Evolutionary conservation across 2,329 filamentous ascomycete species (phyloP).

Genomic region (Cladosporium sp.): DNA sequence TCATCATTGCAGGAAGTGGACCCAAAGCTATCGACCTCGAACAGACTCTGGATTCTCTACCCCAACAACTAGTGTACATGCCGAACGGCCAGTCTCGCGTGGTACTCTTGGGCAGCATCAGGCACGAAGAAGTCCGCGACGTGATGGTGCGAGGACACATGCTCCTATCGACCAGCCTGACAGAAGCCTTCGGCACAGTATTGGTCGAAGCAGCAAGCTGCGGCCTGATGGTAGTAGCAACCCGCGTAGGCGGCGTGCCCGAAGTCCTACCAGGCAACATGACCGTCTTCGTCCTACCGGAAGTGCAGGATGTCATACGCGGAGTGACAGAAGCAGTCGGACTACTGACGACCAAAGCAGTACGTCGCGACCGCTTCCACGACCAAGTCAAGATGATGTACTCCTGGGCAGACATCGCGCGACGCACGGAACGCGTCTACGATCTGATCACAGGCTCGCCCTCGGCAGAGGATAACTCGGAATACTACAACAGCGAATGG

Average conservation of each 20-base stretch:
- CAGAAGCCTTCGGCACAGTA: slow-evolving; percentile 95
- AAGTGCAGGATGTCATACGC: slow-evolving; percentile 88
- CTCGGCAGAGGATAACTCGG: slow-evolving; percentile 58
- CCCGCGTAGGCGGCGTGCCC: slow-evolving; percentile 91
- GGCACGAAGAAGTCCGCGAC: slow-evolving; percentile 93
- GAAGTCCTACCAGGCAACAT: slow-evolving; percentile 94
- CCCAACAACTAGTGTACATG: slow-evolving; percentile 35
- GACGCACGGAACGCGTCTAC: slow-evolving; percentile 91
- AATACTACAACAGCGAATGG: slow-evolving; percentile 75
- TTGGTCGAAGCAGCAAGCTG: slow-evolving; percentile 96
- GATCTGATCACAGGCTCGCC: slow-evolving; percentile 86
- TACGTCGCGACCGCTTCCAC: slow-evolving; percentile 90
- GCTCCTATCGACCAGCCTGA: slow-evolving; percentile 90
- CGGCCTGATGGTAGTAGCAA: slow-evolving; percentile 93
- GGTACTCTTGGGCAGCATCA: slow-evolving; percentile 82
- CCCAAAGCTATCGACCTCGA: slow-evolving; percentile 97
- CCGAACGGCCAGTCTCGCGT: slow-evolving; percentile 77
- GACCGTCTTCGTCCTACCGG: slow-evolving; percentile 95
- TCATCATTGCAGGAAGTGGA: slow-evolving; percentile 92
- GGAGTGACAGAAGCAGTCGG: slow-evolving; percentile 88
- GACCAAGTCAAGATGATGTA: slow-evolving; percentile 98
- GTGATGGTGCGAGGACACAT: slow-evolving; percentile 97
- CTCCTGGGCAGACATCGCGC: slow-evolving; percentile 93
- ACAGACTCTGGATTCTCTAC: slow-evolving; percentile 77
- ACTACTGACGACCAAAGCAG: slow-evolving; percentile 70